These are phyloP conservation scores for Primulina tabacum DNA, from an alignment of 257 asterid species.

Conservation along the genomic window DNA sequence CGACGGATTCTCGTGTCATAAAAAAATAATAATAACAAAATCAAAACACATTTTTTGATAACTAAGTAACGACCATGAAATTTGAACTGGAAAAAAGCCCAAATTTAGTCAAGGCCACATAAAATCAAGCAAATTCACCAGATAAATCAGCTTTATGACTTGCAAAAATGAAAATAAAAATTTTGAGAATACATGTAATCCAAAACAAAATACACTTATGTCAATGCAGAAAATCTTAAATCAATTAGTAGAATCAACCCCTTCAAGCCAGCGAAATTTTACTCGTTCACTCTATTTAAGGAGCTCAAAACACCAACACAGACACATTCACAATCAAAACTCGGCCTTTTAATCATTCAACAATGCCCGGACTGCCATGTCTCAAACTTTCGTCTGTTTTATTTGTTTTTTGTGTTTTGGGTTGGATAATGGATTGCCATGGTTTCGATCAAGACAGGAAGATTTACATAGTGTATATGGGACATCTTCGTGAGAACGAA, in stretches of 20 bases:
- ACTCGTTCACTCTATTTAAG: background rate
- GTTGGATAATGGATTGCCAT: background rate
- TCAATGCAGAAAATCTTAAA: background rate
- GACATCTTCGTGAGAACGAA: background rate
- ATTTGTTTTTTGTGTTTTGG: background rate
- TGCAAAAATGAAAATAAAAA: background rate
- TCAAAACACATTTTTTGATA: too few species aligned
- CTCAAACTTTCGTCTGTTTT: background rate
- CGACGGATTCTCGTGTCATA: too few species aligned
- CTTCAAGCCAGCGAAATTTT: too few species aligned
- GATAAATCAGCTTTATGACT: background rate
- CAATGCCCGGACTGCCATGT: background rate
- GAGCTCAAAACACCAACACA: background rate
- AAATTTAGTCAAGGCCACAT: background rate
- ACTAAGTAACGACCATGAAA: background rate
- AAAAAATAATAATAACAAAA: too few species aligned
- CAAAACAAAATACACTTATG: background rate
- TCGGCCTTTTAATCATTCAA: background rate
- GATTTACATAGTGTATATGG: background rate
- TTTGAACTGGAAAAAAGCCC: background rate
- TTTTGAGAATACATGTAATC: background rate
- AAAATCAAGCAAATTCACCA: background rate
- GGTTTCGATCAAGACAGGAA: background rate
- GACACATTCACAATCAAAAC: background rate
- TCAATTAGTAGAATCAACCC: background rate